Base-by-base conservation (phyloP, 441 rosid genomes). In the Populus hybrid region DNA sequence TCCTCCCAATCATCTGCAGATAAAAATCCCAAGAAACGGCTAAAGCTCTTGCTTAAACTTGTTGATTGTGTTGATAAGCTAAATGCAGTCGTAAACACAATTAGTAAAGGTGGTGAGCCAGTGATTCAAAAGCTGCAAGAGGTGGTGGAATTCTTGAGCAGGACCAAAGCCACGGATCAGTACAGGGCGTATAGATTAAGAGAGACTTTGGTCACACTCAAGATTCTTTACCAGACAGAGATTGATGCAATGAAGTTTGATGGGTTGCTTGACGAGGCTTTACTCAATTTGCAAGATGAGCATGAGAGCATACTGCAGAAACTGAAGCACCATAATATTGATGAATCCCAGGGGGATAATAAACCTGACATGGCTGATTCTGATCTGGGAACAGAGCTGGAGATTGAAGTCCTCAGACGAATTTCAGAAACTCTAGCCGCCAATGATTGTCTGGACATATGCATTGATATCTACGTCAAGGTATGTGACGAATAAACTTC, bases 81-180 rank as follows among this genome's bases (percentile, higher is more conserved):
- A 63, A 85, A 84, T 10, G 75, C 42, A 2, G 83, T 86, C 1
- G 81, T 89, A 32, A 79, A 77, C 79, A 70, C 82, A 1, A 88
- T 90, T 14, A 65, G 76, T 72, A 75, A 79, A 74, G 89, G 86
- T 12, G 90, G 93, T 0, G 90, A 87, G 74, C 92, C 88, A 0
- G 90, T 85, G 82, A 88, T 89, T 70, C 93, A 89, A 80, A 91
- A 81, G 86, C 88, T 91, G 42, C 93, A 89, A 63, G 95, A 91
- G 80, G 93, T 87, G 61, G 92, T 89, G 80, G 92, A 91, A 87
- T 91, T 91, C 85, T 81, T 91, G 87, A 91, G 93, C 86, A 81
- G 94, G 84, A 91, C 93, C 24, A 88, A 89, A 81, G 91, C 91
- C 40, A 85, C 93, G 16, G 92, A 86, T 78, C 90, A 81, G 80